These are phyloP conservation scores for Globisporangium recalcitrans DNA, from an alignment of 352 stramenopile genomes.

Conservation along the genomic window DNA sequence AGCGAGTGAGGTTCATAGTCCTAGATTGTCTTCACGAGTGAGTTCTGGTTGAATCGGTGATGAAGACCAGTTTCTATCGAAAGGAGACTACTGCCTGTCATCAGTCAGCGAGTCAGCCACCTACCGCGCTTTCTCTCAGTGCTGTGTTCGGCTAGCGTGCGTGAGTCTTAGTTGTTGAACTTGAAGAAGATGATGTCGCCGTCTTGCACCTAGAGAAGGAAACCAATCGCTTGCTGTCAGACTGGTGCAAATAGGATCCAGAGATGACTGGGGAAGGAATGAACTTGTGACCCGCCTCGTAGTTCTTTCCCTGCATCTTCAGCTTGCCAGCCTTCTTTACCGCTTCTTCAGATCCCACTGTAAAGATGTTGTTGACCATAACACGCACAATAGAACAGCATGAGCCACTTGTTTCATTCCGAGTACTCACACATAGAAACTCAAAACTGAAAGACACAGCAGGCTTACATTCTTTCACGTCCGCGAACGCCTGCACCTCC, in stretches of 20 bases:
- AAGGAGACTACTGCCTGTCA: not conserved
- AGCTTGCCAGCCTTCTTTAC: constrained; percentile 89
- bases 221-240: not conserved
- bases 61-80: not conserved
- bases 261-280: too few species aligned
- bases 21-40: not conserved
- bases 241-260: not conserved
- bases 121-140: too few species aligned
- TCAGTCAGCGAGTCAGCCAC: not conserved
- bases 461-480: constrained; percentile 85
- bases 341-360: constrained; percentile 79
- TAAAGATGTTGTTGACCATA: too few species aligned
- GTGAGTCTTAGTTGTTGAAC: constrained; percentile 83
- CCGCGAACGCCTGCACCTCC: constrained; percentile 84
- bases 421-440: not conserved
- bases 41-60: not conserved
- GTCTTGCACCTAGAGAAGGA: constrained; percentile 47
- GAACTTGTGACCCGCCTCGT: constrained; percentile 67
- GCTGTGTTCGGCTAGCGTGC: not conserved
- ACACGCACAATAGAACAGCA: not conserved
- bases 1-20: not conserved
- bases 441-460: not conserved
- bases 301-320: constrained; percentile 89
- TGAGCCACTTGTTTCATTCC: not conserved
- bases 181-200: constrained; percentile 91